A percentile compares a stretch with the other conserved stretches of the same genome.
These are phyloP conservation scores for Pseudogymnoascus sp. DNA, from an alignment of 2,329 filamentous ascomycete species.

Conservation along the genomic window DNA sequence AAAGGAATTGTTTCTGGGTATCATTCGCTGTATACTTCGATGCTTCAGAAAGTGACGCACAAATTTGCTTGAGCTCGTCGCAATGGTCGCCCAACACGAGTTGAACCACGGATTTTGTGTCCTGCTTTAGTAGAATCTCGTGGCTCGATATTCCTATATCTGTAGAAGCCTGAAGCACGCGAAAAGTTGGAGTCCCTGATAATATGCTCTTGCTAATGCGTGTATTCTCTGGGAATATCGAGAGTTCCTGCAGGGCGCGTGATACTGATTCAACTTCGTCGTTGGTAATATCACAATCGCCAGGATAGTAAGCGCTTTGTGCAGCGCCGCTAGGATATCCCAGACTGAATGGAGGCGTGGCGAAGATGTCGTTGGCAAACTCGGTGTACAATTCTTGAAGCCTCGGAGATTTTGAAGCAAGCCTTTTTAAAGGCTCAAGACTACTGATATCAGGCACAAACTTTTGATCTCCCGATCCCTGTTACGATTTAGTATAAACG, in stretches of 20 bases:
- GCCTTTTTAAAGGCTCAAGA: slow-evolving; percentile 34
- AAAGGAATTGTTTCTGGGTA: slow-evolving; percentile 43
- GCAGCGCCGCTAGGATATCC: slow-evolving; percentile 46
- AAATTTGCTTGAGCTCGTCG: slow-evolving; percentile 43
- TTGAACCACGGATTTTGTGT: slow-evolving; percentile 31
- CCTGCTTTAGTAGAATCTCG: neutral
- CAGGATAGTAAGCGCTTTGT: slow-evolving; percentile 50
- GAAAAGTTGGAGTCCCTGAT: slow-evolving; percentile 34
- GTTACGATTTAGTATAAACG: neutral
- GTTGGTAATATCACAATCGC: slow-evolving; percentile 42
- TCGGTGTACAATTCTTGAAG: slow-evolving; percentile 36
- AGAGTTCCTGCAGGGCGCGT: slow-evolving; percentile 41
- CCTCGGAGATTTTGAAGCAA: slow-evolving; percentile 35
- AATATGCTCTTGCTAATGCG: slow-evolving; percentile 38
- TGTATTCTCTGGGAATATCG: slow-evolving; percentile 50
- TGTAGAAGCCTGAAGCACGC: slow-evolving; percentile 37
- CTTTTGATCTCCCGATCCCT: slow-evolving; percentile 52
- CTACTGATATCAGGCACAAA: slow-evolving; percentile 44
- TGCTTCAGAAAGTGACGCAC: slow-evolving; percentile 40
- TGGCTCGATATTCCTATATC: slow-evolving; percentile 22
- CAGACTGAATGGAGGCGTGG: slow-evolving; percentile 45
- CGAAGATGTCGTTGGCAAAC: slow-evolving; percentile 39
- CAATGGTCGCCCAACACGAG: slow-evolving; percentile 47
- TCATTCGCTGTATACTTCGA: slow-evolving; percentile 43
- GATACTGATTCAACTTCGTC: slow-evolving; percentile 47